phyloP scores from a whole-genome alignment of 768 basidiomycete species.

The Tricholoma sp. region DNA sequence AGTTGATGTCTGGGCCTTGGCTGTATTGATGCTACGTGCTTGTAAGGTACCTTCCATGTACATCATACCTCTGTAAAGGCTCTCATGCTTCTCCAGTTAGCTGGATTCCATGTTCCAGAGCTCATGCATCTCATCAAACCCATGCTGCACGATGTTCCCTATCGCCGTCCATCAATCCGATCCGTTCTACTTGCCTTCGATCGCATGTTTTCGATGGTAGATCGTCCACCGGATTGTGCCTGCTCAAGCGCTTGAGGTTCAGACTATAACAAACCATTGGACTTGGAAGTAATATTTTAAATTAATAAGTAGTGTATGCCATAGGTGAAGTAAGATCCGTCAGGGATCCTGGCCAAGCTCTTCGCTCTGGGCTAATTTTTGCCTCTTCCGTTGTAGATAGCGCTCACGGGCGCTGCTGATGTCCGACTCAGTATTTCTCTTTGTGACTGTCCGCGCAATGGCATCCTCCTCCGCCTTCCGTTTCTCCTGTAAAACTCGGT shows the following conservation, averaged over 20 bases:
- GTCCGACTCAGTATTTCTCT: constrained; percentile 71
- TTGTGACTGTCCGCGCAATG: constrained; percentile 60
- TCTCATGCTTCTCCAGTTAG: constrained; percentile 34
- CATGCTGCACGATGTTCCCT: constrained; percentile 54
- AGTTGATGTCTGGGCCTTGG: constrained; percentile 72
- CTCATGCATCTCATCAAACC: constrained; percentile 49
- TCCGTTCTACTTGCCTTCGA: constrained; percentile 50
- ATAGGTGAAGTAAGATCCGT: not conserved
- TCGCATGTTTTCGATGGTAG: constrained; percentile 37
- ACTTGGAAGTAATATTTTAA: not conserved
- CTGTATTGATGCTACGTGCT: constrained; percentile 55
- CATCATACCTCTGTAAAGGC: not conserved
- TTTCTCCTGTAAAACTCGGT: constrained; percentile 51
- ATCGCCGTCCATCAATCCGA: constrained; percentile 45
- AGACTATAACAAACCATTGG: not conserved
- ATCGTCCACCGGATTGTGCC: constrained; percentile 21
- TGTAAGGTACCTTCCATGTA: constrained; percentile 46
- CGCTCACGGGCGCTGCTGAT: constrained; percentile 71
- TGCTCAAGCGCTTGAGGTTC: constrained; percentile 13
- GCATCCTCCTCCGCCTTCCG: constrained; percentile 58
- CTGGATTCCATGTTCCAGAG: constrained; percentile 54
- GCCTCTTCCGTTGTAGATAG: constrained; percentile 76
- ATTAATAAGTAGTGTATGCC: not conserved
- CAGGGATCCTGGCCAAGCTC: not conserved
- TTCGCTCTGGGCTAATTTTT: constrained; percentile 50